Conservation (phyloP, 2,329 filamentous ascomycete genomes). For the Colletotrichum neosansevieriae region DNA sequence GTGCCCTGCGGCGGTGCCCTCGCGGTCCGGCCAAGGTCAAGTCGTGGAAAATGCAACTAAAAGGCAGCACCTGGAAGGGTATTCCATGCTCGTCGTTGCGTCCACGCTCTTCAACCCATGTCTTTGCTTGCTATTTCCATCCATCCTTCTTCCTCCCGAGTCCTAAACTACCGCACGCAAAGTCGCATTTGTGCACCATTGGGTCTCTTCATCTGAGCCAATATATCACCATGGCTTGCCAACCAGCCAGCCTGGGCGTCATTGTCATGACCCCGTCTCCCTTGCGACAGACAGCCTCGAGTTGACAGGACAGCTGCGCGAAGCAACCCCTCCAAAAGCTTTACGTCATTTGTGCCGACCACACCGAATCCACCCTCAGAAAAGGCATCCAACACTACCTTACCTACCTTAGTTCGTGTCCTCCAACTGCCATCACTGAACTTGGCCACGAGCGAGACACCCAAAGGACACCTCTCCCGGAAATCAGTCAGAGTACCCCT, state of each 20-base stretch:
- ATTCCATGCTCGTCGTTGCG: slow-evolving; percentile 19
- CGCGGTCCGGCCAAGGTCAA: slow-evolving; percentile 24
- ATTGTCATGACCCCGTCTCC: not conserved
- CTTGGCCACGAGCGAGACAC: slow-evolving; percentile 20
- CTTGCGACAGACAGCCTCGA: not conserved
- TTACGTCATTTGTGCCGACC: slow-evolving; percentile 34
- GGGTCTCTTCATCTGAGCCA: slow-evolving; percentile 6
- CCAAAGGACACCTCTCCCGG: not conserved
- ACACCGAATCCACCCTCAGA: slow-evolving; percentile 8
- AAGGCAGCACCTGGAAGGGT: slow-evolving; percentile 3
- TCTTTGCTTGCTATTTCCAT: slow-evolving; percentile 12
- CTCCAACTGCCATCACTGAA: slow-evolving; percentile 1
- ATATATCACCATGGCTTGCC: not conserved
- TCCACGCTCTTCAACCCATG: not conserved
- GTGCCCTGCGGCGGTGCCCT: slow-evolving; percentile 20
- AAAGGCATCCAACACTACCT: not conserved
- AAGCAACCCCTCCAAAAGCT: not conserved
- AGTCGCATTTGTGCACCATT: slow-evolving; percentile 28
- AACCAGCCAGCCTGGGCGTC: not conserved
- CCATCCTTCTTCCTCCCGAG: slow-evolving; percentile 5
- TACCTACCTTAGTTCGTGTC: not conserved
- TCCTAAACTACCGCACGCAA: not conserved
- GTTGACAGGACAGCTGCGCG: not conserved
- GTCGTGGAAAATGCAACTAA: slow-evolving; percentile 14
- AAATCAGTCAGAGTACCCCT: not conserved